Conservation (phyloP, 805 yeast species). For the Nematodospora valgi region DNA sequence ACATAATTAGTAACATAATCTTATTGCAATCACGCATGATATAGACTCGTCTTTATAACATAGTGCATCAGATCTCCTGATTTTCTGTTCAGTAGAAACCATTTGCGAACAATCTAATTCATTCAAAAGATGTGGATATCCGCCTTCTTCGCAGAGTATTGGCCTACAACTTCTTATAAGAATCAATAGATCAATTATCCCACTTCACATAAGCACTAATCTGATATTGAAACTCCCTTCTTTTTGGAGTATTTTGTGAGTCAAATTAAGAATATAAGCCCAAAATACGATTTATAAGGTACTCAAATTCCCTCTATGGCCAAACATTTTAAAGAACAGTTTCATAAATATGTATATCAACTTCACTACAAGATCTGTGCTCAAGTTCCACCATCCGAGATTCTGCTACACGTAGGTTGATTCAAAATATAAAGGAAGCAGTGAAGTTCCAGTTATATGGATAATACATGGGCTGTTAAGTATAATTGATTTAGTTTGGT, state of each 20-base stretch:
- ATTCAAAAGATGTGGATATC: constrained; percentile 23
- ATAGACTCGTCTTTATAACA: constrained; percentile 23
- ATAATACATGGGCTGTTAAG: constrained; percentile 16
- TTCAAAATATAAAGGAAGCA: constrained; percentile 34
- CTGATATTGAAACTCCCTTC: constrained; percentile 48
- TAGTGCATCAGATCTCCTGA: constrained; percentile 17
- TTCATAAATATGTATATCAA: constrained; percentile 28
- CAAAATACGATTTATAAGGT: constrained; percentile 43
- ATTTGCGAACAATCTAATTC: constrained; percentile 24
- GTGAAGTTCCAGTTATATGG: constrained; percentile 21
- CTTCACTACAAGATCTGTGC: constrained; percentile 22
- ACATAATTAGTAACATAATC: constrained; percentile 21
- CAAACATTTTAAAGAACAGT: constrained; percentile 27
- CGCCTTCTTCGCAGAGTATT: constrained; percentile 74
- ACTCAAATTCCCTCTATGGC: no score
- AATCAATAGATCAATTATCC: constrained; percentile 73
- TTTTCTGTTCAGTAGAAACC: constrained; percentile 22
- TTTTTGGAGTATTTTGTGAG: constrained; percentile 35
- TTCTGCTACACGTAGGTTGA: constrained; percentile 27
- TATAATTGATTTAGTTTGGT: constrained; percentile 15
- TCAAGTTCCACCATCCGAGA: constrained; percentile 17
- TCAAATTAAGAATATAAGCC: constrained; percentile 42
- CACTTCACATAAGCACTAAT: constrained; percentile 89
- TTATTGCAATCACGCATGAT: constrained; percentile 27
- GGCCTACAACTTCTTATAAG: constrained; percentile 75